phyloP scores from a whole-genome alignment of 345 rosid species.

The Fremontodendron californicum region DNA sequence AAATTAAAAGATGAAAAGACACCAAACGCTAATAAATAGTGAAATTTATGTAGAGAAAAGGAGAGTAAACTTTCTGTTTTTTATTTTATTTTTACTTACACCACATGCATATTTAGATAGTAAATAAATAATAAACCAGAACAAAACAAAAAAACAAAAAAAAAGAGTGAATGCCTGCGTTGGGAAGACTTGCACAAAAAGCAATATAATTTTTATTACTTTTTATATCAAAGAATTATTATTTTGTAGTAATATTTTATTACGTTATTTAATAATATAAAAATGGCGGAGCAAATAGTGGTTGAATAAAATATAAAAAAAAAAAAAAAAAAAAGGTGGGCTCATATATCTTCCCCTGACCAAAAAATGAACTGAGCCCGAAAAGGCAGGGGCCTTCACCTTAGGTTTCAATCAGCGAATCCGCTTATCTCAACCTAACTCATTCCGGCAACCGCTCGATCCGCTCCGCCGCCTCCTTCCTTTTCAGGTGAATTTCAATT shows the following conservation, averaged over 20 bases:
- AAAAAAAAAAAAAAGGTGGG: background rate
- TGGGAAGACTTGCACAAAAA: too few relatives aligned
- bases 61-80: too few relatives aligned
- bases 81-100: too few relatives aligned
- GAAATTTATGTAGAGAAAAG: too few relatives aligned
- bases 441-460: constrained; percentile 12
- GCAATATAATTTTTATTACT: background rate
- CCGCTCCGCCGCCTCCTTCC: background rate
- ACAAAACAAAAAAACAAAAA: too few relatives aligned
- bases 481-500: background rate
- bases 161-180: too few relatives aligned
- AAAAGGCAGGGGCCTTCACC: constrained; percentile 1
- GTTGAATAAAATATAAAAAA: background rate
- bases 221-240: background rate
- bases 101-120: too few relatives aligned
- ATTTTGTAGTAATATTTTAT: background rate
- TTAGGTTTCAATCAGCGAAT: background rate
- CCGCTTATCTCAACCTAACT: background rate
- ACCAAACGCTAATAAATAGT: too few relatives aligned
- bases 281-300: background rate
- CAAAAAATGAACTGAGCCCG: background rate
- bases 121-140: too few relatives aligned
- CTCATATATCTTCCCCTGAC: background rate
- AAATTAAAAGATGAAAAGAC: too few relatives aligned
- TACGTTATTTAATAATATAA: background rate